Evolutionary conservation across 1,284 basidiomycete species (phyloP).

Genomic region (Anthracocystis panici-leucophaei): DNA sequence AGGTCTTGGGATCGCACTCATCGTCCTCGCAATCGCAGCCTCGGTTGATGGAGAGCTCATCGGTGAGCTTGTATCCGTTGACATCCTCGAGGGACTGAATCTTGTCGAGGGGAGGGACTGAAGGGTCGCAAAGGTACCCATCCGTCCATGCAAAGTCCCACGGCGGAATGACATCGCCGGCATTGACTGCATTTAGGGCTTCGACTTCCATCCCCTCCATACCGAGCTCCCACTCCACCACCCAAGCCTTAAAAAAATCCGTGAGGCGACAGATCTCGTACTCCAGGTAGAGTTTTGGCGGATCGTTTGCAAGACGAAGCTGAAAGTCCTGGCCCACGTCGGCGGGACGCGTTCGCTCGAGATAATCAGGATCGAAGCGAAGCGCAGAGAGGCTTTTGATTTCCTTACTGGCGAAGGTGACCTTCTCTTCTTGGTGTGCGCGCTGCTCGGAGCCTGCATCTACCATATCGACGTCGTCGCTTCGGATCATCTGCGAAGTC

Average conservation of each 20-base stretch:
- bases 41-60: constrained; percentile 24
- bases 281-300: constrained; percentile 13
- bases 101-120: constrained; percentile 14
- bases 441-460: neutral
- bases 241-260: constrained; percentile 36
- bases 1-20: constrained; percentile 50
- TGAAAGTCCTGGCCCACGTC: constrained; percentile 38
- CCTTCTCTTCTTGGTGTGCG: neutral
- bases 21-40: constrained; percentile 54
- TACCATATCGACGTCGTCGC: neutral
- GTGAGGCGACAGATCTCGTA: constrained; percentile 16
- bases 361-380: constrained; percentile 14
- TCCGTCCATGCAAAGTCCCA: constrained; percentile 56
- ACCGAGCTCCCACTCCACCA: constrained; percentile 38
- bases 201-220: constrained; percentile 24
- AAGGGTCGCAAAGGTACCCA: constrained; percentile 40
- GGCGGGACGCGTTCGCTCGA: constrained; percentile 15
- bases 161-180: constrained; percentile 52
- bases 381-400: constrained; percentile 37
- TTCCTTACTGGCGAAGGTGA: constrained; percentile 31
- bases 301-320: constrained; percentile 5
- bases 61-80: constrained; percentile 36
- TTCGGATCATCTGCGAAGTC: neutral
- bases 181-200: constrained; percentile 9
- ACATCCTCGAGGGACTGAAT: constrained; percentile 8